Evolutionary conservation across 2,329 filamentous ascomycete genomes (phyloP), one percentile per base, ranked within the genome.

Genomic region (Macrophomina phaseolina): DNA sequence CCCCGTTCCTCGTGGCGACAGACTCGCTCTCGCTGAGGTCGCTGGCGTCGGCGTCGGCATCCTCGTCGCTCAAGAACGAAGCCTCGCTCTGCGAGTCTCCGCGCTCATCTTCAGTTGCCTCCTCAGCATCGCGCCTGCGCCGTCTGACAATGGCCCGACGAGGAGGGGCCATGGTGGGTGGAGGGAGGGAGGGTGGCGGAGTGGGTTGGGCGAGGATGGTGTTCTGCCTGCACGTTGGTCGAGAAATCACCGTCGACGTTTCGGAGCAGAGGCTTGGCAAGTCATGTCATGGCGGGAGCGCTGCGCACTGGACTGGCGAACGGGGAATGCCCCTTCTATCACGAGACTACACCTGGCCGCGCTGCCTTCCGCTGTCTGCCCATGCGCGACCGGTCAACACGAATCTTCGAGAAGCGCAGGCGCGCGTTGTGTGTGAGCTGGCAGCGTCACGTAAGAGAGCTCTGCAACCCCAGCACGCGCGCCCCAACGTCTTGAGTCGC

Each of bases 11-110:
- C 67, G 56, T 66, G 45, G 65, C 60, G 60, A 63, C 72, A 62
- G 76, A 78, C 69, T 85, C 84, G 64, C 81, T 77, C 46, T 86
- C 86, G 71, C 84, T 87, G 61, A 82, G 79, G 72, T 88, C 85
- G 73, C 84, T 87, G 69, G 83, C 84, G 75, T 87, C 85, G n/a
- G 79, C 83, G 73, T 87, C 85, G 66, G 83, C 86, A 69, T 88
- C 84, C 66, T 86, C 85, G 68, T 87, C 85, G 71, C 82, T 89
- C 69, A 83, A 80, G 28, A 82, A 78, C 12, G 87, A 89, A 45
- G 81, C 84, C 75, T 89, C 88, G 75, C 86, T 90, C 77, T 88
- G 79, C 48, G 87, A 89, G 71, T 88, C 86, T 61, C 85, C 84
- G 66, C 85, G 71, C 65, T 83, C 83, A 60, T 60, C 56, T 60